Percentiles rank a stretch among this genome's conserved stretches.
Evolutionary conservation across 805 yeast species (phyloP).

Genomic region (Nakazawaea ishiwadae): DNA sequence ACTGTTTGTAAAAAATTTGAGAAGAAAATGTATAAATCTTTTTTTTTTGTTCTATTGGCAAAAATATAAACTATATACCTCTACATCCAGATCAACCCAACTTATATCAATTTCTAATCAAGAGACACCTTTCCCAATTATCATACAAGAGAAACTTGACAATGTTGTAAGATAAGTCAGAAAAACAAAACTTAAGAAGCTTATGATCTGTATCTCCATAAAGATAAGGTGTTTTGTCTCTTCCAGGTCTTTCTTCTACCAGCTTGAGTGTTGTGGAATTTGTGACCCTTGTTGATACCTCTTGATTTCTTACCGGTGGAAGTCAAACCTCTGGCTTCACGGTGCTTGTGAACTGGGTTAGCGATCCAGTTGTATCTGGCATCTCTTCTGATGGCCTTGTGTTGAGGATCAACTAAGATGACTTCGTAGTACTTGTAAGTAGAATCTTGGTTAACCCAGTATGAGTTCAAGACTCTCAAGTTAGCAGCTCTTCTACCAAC

Average conservation of each 20-base stretch:
- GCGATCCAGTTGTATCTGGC: conserved; percentile 99
- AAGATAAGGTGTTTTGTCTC: conserved; percentile 95
- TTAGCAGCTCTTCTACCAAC: conserved; percentile 98
- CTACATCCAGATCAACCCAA: too few species aligned
- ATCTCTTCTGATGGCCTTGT: conserved; percentile 98
- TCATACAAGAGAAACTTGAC: too few species aligned
- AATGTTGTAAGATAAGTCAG: background rate
- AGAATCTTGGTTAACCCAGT: conserved; percentile 99
- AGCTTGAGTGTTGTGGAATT: conserved; percentile 94
- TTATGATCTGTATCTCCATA: conserved; percentile 99
- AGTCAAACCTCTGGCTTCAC: conserved; percentile 99
- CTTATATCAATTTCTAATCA: too few species aligned
- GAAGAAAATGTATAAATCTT: too few species aligned
- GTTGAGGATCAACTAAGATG: conserved; percentile 94
- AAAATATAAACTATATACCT: too few species aligned
- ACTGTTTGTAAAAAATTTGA: too few species aligned
- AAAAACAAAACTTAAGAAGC: conserved; percentile 15
- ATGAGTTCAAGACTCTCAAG: conserved; percentile 98
- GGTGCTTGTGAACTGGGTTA: conserved; percentile 99
- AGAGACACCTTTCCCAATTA: background rate
- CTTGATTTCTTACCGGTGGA: conserved; percentile 98
- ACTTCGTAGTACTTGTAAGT: conserved; percentile 99
- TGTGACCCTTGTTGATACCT: conserved; percentile 99
- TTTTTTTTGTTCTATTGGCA: too few species aligned
- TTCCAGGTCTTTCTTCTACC: conserved; percentile 99